phyloP scores from a whole-genome alignment of 2,329 filamentous ascomycete species.

The Sphaerulina vaccinii region DNA sequence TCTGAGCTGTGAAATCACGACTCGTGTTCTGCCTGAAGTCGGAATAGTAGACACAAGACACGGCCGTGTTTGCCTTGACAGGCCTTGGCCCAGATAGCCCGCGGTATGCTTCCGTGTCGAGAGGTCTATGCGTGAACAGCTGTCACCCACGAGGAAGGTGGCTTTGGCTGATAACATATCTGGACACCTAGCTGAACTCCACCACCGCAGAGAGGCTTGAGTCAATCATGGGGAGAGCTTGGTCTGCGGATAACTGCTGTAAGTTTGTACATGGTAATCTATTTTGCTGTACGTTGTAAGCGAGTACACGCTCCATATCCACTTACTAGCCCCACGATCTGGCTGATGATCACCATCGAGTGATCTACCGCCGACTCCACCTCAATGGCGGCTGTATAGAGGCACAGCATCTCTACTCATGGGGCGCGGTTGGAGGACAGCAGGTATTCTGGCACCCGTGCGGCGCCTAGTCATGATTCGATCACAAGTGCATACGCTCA shows the following conservation, averaged over 20 bases:
- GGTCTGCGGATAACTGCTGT: too few species aligned
- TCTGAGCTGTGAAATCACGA: not conserved
- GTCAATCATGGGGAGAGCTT: too few species aligned
- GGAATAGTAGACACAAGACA: constrained; percentile 5
- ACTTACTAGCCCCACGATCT: not conserved
- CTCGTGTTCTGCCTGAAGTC: constrained; percentile 8
- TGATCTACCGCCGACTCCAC: not conserved
- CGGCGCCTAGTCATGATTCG: not conserved
- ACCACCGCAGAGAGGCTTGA: too few species aligned
- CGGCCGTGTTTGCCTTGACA: not conserved
- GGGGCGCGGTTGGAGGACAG: not conserved
- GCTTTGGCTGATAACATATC: too few species aligned
- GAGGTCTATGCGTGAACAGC: too few species aligned
- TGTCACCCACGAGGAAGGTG: too few species aligned
- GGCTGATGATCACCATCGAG: not conserved
- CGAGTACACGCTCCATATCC: not conserved
- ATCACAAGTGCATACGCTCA: not conserved
- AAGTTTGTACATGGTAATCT: not conserved
- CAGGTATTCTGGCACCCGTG: not conserved
- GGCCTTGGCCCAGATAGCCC: not conserved
- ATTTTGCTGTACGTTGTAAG: not conserved
- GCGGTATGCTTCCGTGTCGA: too few species aligned
- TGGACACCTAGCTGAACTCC: too few species aligned
- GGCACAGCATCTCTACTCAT: not conserved
- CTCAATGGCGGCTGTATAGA: not conserved